These are phyloP conservation scores for Cochlearia excelsa DNA, from an alignment of 345 rosid genomes.

Conservation along the genomic window DNA sequence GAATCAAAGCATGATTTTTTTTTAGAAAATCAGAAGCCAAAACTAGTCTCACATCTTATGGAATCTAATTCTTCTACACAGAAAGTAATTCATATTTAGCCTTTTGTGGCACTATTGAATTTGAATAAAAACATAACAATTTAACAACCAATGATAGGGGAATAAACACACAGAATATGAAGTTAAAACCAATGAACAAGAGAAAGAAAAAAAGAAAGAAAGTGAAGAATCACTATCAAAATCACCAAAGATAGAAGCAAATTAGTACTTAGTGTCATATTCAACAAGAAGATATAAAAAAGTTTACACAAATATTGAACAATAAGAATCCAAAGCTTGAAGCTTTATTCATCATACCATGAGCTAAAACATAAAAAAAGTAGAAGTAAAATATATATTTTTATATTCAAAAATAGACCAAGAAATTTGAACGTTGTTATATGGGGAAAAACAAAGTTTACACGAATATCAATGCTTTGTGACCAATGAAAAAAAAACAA, in stretches of 20 bases:
- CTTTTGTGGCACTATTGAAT: too few species aligned
- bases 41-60: conserved; percentile 22
- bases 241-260: conserved; percentile 20
- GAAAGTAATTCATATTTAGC: not conserved
- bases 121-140: not conserved
- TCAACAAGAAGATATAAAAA: conserved; percentile 2
- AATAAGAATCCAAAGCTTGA: conserved; percentile 20
- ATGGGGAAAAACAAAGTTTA: conserved; percentile 4
- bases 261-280: conserved; percentile 10
- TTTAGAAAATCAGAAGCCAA: conserved; percentile 13
- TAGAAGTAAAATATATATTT: not conserved
- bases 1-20: conserved; percentile 28
- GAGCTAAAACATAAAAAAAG: not conserved
- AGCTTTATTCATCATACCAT: not conserved
- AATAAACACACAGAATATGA: conserved; percentile 17
- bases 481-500: conserved; percentile 26
- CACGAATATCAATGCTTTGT: conserved; percentile 24
- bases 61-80: conserved; percentile 33
- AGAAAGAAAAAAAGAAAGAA: not conserved
- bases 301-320: conserved; percentile 9
- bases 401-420: conserved; percentile 5
- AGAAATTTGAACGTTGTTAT: not conserved
- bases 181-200: conserved; percentile 30
- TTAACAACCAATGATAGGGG: conserved; percentile 30
- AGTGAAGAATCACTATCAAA: conserved; percentile 15